Conservation (phyloP, 2,329 filamentous ascomycete species). For the Fusarium sp. region DNA sequence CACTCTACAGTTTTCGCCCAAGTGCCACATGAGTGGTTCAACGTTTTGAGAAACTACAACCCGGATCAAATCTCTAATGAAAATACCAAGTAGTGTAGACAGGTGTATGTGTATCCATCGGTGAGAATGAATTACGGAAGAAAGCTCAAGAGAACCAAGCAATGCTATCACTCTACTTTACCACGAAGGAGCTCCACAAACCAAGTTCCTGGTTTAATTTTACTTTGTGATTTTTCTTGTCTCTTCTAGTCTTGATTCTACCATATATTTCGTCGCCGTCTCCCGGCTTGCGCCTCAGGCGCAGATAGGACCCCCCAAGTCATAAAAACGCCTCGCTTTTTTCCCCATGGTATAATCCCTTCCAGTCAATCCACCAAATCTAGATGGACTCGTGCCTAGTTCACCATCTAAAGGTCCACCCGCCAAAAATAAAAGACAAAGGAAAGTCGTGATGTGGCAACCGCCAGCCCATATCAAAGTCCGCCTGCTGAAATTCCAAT, state of each 20-base stretch:
- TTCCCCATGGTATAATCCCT: slow-evolving; percentile 35
- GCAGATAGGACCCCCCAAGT: slow-evolving; percentile 27
- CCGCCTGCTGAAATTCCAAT: slow-evolving; percentile 32
- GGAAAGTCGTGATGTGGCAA: slow-evolving; percentile 29
- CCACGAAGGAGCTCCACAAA: too few relatives aligned
- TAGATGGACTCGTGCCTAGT: slow-evolving; percentile 7
- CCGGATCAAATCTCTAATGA: too few relatives aligned
- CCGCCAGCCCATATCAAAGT: slow-evolving; percentile 36
- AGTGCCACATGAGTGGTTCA: too few relatives aligned
- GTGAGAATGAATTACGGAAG: too few relatives aligned
- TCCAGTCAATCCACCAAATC: slow-evolving; percentile 16
- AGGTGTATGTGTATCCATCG: too few relatives aligned
- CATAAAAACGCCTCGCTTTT: slow-evolving; percentile 44
- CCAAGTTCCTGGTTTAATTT: not conserved
- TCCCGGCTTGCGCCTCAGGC: slow-evolving; percentile 33
- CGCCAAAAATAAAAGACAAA: slow-evolving; percentile 18
- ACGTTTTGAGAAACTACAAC: too few relatives aligned
- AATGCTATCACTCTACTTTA: too few relatives aligned
- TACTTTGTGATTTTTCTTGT: slow-evolving; percentile 26
- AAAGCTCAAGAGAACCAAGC: too few relatives aligned
- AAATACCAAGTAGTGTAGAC: too few relatives aligned
- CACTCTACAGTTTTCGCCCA: too few relatives aligned
- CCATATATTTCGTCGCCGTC: slow-evolving; percentile 16
- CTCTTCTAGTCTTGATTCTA: slow-evolving; percentile 25
- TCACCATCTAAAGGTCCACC: slow-evolving; percentile 15